Evolutionary conservation across 306 rosid genomes (phyloP), one percentile per base, ranked within the genome.

Genomic region (Styphnolobium japonicum): DNA sequence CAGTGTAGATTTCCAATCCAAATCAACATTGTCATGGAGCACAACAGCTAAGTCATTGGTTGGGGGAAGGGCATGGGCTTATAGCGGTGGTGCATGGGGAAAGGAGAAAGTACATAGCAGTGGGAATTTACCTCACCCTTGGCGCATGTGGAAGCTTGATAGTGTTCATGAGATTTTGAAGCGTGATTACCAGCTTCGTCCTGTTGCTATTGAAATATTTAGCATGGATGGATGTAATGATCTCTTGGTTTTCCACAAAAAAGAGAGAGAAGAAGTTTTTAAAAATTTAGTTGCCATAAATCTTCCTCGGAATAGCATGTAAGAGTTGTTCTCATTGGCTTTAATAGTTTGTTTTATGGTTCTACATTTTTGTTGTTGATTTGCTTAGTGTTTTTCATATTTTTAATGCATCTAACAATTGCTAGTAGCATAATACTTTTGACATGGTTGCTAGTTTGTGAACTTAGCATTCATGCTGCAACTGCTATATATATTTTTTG

Each of bases 1-100:
- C 71, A 85, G 85, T 80, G 73, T 80, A 86, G 99, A 96, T 88
- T 88, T 96, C 81, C 98, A 87, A 75, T 90, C 96, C 43, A 96
- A 89, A 85, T 91, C 97, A 78, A 87, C 91, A 57, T 78, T 92
- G 61, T 93, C 96, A 78, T 89, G 91, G 87, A 88, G 86, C 71
- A 71, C 90, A 67, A 64, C 87, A 19, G 90, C 72, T 67, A 91
- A 90, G 87, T 86, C 88, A 67, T 87, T 75, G 82, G 88, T 86
- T 79, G 99, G 99, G 80, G 99, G 98, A 81, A 93, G 98, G 85
- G 99, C 99, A 16, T 96, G 99, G 99, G 98, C 99, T 57, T 96
- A 93, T 68, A 89, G 88, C 86, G 99, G 99, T 16, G 99, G 99
- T 78, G 99, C 99, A 67, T 96, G 98, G 98, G 99, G 99, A 52